These are phyloP conservation scores for Ophiostoma sp. DNA, from an alignment of 2,329 filamentous ascomycete species.

Conservation along the genomic window DNA sequence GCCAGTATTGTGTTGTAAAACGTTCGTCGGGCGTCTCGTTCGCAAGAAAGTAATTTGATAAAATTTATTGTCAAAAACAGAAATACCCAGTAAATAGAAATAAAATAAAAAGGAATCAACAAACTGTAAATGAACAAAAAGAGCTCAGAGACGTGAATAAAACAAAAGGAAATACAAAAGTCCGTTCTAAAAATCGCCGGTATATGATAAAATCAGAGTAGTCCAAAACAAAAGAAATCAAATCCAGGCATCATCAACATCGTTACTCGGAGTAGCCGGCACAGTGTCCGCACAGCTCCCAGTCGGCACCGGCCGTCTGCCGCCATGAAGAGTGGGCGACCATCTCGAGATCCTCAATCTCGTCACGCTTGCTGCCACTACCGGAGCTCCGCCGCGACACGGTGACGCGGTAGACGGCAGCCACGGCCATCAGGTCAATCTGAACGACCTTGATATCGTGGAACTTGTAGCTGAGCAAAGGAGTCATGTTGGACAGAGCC, in stretches of 20 bases:
- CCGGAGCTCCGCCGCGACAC: constrained; percentile 30
- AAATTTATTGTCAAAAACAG: background rate
- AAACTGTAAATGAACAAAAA: background rate
- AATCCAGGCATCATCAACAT: background rate
- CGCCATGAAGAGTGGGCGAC: constrained; percentile 38
- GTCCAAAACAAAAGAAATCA: background rate
- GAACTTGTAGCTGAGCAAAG: constrained; percentile 38
- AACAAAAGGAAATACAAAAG: background rate
- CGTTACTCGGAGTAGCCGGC: constrained; percentile 23
- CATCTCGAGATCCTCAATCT: constrained; percentile 29
- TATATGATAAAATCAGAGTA: background rate
- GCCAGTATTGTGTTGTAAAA: no score
- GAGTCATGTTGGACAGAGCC: constrained; percentile 35
- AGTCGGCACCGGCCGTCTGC: constrained; percentile 42
- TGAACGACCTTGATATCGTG: constrained; percentile 40
- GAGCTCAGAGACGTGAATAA: background rate
- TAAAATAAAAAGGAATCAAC: background rate
- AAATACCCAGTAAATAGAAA: background rate
- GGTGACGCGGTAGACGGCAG: constrained; percentile 38
- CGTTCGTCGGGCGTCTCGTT: no score
- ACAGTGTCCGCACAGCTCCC: constrained; percentile 32
- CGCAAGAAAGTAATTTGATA: no score
- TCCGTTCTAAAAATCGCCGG: background rate
- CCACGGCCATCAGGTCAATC: constrained; percentile 43
- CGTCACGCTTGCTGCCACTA: constrained; percentile 28